Conservation (phyloP, 2,329 filamentous ascomycete genomes). For the Diaporthe vaccinii region DNA sequence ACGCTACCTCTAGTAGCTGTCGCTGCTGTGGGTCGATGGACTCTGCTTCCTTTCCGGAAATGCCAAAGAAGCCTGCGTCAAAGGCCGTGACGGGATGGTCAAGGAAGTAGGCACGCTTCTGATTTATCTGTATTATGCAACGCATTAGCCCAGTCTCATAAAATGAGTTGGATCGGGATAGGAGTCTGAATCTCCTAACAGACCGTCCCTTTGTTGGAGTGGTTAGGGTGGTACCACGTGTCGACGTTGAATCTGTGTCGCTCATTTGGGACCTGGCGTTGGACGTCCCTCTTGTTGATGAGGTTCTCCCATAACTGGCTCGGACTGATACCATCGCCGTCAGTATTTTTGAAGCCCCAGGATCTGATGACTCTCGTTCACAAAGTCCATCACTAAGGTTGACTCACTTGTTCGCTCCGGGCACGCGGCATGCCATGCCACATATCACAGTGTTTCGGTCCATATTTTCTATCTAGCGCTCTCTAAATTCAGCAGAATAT, state of each 20-base stretch:
- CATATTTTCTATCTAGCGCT: neutral
- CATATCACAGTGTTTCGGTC: slow-evolving; percentile 13
- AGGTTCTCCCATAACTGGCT: slow-evolving; percentile 33
- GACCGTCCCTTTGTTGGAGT: slow-evolving; percentile 48
- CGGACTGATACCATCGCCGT: neutral
- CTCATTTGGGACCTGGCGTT: slow-evolving; percentile 46
- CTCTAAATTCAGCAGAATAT: neutral
- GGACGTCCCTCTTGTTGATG: slow-evolving; percentile 30
- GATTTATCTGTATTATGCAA: neutral
- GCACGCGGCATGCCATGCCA: slow-evolving; percentile 33
- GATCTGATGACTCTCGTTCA: neutral
- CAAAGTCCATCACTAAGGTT: neutral
- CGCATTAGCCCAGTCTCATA: slow-evolving; percentile 18
- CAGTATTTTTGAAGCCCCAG: neutral
- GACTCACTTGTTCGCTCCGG: slow-evolving; percentile 19
- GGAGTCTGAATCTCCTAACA: neutral
- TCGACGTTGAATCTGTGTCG: slow-evolving; percentile 48
- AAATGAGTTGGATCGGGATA: slow-evolving; percentile 45
- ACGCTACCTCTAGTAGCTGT: slow-evolving; percentile 50
- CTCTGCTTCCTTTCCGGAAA: slow-evolving; percentile 52
- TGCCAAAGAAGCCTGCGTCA: slow-evolving; percentile 53
- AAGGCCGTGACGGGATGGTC: slow-evolving; percentile 48
- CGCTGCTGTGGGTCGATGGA: slow-evolving; percentile 52
- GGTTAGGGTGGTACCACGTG: slow-evolving; percentile 52
- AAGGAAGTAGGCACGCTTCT: slow-evolving; percentile 50